Conservation (phyloP, 768 basidiomycete genomes). For the Rhodotorula diobovata region DNA sequence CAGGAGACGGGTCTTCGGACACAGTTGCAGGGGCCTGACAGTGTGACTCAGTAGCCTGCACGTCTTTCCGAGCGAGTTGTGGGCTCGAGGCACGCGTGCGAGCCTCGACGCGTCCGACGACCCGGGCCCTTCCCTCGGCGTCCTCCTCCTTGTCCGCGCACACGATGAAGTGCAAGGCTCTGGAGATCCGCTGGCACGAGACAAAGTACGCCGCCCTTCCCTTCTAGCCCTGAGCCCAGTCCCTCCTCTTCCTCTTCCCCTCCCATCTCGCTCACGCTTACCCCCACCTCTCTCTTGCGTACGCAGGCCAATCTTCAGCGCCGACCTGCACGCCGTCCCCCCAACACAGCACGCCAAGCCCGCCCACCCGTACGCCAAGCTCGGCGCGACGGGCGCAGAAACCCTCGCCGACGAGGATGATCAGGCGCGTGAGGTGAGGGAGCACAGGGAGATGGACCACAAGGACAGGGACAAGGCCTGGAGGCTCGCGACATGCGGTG, state of each 20-base stretch:
- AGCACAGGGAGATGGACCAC: conserved; percentile 33
- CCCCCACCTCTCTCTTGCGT: no score
- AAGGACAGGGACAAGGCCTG: conserved; percentile 57
- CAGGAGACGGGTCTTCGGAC: no score
- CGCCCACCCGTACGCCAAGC: conserved; percentile 40
- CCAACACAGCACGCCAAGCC: conserved; percentile 52
- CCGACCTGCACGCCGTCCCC: conserved; percentile 84
- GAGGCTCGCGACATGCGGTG: conserved; percentile 87
- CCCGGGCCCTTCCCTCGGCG: no score
- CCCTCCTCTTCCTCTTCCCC: background rate
- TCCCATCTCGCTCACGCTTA: background rate
- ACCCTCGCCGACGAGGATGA: conserved; percentile 47
- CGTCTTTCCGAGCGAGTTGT: no score
- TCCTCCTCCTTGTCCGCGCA: no score
- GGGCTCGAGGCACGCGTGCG: no score
- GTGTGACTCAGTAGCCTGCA: no score
- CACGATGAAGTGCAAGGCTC: conserved; percentile 74
- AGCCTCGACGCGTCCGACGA: background rate
- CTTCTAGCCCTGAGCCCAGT: no score
- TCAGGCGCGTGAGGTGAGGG: conserved; percentile 2
- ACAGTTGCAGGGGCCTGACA: no score
- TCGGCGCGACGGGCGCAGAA: background rate
- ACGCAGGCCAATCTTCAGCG: conserved; percentile 81
- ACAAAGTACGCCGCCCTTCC: conserved; percentile 52
- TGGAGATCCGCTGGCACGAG: conserved; percentile 96